Conservation (phyloP, 208 protist species). For the Trypanosoma brucei region DNA sequence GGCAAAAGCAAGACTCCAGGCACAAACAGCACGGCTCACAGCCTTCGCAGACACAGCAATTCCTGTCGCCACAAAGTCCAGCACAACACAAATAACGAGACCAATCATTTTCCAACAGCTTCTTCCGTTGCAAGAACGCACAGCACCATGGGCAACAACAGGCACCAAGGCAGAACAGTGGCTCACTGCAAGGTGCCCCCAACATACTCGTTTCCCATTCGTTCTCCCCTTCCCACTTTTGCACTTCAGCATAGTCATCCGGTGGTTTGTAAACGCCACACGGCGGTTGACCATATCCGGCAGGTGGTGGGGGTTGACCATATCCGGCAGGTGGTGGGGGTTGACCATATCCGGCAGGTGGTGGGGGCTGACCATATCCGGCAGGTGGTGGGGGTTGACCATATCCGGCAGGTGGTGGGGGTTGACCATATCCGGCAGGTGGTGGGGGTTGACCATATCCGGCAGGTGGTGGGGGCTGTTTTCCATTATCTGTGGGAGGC, state of each 20-base stretch:
- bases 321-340: constrained; percentile 1
- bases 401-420: neutral
- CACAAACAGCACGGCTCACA: constrained; percentile 36
- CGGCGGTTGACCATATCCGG: constrained; percentile 12
- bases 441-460: constrained; percentile 13
- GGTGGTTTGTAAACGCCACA: constrained; percentile 31
- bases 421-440: constrained; percentile 11
- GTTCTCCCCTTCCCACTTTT: constrained; percentile 27
- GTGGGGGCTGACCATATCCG: neutral
- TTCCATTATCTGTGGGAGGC: too few species aligned
- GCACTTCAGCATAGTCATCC: constrained; percentile 22
- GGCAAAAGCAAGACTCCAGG: constrained; percentile 37
- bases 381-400: constrained; percentile 2
- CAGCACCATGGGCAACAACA: constrained; percentile 57
- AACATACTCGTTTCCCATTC: constrained; percentile 34
- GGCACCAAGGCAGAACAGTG: constrained; percentile 34
- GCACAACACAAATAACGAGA: constrained; percentile 55
- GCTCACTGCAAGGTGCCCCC: constrained; percentile 26
- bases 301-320: constrained; percentile 9
- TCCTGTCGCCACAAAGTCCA: constrained; percentile 36
- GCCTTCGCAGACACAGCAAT: constrained; percentile 26
- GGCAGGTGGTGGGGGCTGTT: neutral
- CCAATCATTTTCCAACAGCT: constrained; percentile 43
- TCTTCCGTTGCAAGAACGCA: constrained; percentile 46
- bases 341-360: neutral